Conservation (phyloP, 352 stramenopile genomes). For the Blastocystis sp. region DNA sequence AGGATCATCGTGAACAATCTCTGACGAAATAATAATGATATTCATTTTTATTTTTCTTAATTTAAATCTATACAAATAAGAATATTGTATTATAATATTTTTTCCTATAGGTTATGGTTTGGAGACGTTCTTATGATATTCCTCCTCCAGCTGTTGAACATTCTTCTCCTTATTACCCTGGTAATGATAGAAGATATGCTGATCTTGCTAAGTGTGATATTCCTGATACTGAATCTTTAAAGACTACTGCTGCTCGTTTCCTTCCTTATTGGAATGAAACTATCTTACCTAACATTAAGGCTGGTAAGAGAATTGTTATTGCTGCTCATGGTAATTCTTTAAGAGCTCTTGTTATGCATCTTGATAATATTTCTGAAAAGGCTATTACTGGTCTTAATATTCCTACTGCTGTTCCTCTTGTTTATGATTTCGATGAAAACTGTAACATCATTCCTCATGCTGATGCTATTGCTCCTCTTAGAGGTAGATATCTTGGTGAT, state of each 20-base stretch:
- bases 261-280: constrained; percentile 77
- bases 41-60: no score
- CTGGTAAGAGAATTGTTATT: constrained; percentile 82
- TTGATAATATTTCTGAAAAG: constrained; percentile 86
- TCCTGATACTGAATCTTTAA: constrained; percentile 51
- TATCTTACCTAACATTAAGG: constrained; percentile 75
- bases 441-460: constrained; percentile 73
- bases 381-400: constrained; percentile 89
- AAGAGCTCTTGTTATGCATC: constrained; percentile 86
- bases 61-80: no score
- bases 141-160: constrained; percentile 69
- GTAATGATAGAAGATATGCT: constrained; percentile 52
- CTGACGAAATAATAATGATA: no score
- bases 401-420: constrained; percentile 72
- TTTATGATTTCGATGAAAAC: constrained; percentile 92
- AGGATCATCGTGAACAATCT: no score
- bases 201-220: constrained; percentile 30
- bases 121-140: constrained; percentile 88
- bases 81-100: not conserved
- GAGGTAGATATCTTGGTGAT: constrained; percentile 69
- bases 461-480: constrained; percentile 65
- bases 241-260: constrained; percentile 77
- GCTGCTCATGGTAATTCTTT: constrained; percentile 89
- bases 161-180: constrained; percentile 23
- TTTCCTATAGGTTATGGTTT: constrained; percentile 59